phyloP scores from a whole-genome alignment of 805 yeast species.

The Debaryomyces prosopidis region DNA sequence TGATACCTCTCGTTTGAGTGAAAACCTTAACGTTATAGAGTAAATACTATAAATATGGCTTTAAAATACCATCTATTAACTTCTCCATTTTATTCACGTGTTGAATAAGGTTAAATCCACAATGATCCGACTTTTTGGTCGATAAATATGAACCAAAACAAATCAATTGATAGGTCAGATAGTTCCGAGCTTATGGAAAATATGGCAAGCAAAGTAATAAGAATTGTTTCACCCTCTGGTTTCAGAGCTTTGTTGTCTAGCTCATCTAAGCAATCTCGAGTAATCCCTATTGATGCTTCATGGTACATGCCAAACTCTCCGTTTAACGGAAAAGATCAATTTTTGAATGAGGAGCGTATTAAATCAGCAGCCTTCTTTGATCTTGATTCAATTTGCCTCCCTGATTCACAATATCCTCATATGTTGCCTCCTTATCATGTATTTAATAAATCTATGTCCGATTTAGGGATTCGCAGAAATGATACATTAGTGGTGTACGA shows the following conservation, averaged over 20 bases:
- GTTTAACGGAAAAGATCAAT: conserved; percentile 60
- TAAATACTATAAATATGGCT: not conserved
- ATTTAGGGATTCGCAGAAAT: conserved; percentile 53
- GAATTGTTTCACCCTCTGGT: conserved; percentile 7
- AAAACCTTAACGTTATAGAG: conserved; percentile 4
- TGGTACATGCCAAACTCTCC: conserved; percentile 88
- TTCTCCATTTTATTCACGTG: too few relatives aligned
- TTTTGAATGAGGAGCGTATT: conserved; percentile 52
- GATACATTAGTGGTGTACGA: conserved; percentile 83
- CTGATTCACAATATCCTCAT: conserved; percentile 72
- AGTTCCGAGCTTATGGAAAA: too few relatives aligned
- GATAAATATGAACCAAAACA: too few relatives aligned
- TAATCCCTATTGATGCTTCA: conserved; percentile 77
- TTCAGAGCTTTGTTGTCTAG: conserved; percentile 7
- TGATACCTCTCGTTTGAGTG: conserved; percentile 53
- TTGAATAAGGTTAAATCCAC: too few relatives aligned
- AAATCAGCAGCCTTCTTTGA: conserved; percentile 74
- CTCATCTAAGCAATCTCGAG: conserved; percentile 12
- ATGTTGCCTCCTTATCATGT: conserved; percentile 72
- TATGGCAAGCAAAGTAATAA: conserved; percentile 3
- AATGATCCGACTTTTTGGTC: too few relatives aligned
- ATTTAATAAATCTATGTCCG: conserved; percentile 54
- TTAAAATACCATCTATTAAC: too few relatives aligned
- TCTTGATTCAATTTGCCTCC: conserved; percentile 67
- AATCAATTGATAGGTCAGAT: too few relatives aligned